Conservation (phyloP, 2,329 filamentous ascomycete species). For the Simplicillium sp. region DNA sequence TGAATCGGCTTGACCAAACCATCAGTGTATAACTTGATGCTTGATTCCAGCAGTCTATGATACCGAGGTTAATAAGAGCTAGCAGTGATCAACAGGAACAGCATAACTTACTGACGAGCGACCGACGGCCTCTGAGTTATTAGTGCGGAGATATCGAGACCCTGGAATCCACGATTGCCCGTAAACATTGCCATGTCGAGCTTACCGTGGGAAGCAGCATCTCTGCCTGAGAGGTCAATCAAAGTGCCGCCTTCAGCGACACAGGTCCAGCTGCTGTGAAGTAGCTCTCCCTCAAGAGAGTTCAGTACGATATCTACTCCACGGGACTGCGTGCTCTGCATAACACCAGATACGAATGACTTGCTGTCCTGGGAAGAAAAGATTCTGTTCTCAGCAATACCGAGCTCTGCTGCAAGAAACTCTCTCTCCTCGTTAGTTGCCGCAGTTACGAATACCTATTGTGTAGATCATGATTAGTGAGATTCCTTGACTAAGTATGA, state of each 20-base stretch:
- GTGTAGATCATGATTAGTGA: too few species aligned
- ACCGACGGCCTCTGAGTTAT: too few species aligned
- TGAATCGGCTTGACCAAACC: too few species aligned
- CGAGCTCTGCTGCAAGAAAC: not conserved
- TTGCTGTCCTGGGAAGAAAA: conserved; percentile 5
- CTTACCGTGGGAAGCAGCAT: conserved; percentile 16
- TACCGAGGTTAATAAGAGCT: too few species aligned
- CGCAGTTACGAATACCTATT: not conserved
- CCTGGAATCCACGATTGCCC: not conserved
- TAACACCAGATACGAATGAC: conserved; percentile 7
- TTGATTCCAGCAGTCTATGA: too few species aligned
- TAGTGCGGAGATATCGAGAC: conserved; percentile 3
- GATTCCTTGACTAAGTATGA: too few species aligned
- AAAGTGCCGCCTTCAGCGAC: conserved; percentile 20
- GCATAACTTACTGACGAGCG: too few species aligned
- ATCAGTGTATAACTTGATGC: too few species aligned
- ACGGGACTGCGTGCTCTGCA: conserved; percentile 10
- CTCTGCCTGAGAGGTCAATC: conserved; percentile 18
- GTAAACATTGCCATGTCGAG: conserved; percentile 16
- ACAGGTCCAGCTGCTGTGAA: conserved; percentile 16
- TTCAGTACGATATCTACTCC: conserved; percentile 19
- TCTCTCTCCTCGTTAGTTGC: not conserved
- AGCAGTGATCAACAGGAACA: too few species aligned
- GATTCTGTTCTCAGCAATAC: conserved; percentile 1
- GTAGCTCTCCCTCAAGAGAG: conserved; percentile 13